Conservation (phyloP, 148 eudicot genomes). For the Silene conica region DNA sequence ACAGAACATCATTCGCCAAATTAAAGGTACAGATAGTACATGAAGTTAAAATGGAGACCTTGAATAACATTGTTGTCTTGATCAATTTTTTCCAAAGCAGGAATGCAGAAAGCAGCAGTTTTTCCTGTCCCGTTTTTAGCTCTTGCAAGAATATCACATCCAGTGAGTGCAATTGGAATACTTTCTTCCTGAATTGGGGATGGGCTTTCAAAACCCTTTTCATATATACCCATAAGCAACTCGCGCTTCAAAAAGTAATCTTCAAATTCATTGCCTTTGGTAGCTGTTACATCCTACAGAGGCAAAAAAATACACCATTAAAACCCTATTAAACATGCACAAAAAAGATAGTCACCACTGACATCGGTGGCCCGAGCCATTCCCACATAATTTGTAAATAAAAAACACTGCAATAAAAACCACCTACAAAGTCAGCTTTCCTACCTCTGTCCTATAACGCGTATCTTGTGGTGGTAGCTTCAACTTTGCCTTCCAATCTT, state of each 20-base stretch:
- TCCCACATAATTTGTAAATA: background rate
- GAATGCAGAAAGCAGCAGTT: constrained; percentile 89
- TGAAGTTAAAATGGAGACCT: constrained; percentile 38
- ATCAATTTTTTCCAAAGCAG: constrained; percentile 81
- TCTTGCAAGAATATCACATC: constrained; percentile 84
- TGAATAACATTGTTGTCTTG: constrained; percentile 77
- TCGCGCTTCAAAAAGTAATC: constrained; percentile 84
- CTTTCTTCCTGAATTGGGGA: constrained; percentile 90
- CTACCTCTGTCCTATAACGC: constrained; percentile 69
- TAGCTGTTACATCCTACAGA: constrained; percentile 81
- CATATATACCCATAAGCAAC: constrained; percentile 80
- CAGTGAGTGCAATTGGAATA: constrained; percentile 84
- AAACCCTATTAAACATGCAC: background rate
- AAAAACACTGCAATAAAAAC: background rate
- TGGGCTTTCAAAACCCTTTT: constrained; percentile 83
- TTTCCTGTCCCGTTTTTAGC: constrained; percentile 93
- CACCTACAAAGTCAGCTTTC: background rate
- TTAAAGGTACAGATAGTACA: background rate
- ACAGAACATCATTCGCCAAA: background rate
- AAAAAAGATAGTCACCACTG: background rate
- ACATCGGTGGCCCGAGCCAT: background rate
- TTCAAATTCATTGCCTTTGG: constrained; percentile 95
- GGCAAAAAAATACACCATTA: background rate
- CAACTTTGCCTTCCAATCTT: constrained; percentile 58
- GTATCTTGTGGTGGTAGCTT: constrained; percentile 51